phyloP scores from a whole-genome alignment of 345 rosid species.

The Pelargonium nanum region DNA sequence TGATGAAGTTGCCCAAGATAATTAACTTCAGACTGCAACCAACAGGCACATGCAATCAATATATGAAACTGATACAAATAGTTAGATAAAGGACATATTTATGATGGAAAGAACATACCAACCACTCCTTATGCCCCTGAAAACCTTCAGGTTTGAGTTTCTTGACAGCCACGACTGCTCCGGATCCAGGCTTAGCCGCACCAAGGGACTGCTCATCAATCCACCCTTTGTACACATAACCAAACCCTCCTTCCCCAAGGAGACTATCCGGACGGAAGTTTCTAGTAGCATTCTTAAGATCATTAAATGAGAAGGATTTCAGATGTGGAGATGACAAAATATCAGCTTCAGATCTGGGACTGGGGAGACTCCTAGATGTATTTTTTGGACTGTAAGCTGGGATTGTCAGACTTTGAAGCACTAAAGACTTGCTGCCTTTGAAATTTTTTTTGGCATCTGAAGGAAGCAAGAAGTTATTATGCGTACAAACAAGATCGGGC shows the following conservation, averaged over 20 bases:
- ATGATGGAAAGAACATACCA: slow-evolving; percentile 33
- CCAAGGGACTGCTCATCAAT: slow-evolving; percentile 32
- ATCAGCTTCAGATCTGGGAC: slow-evolving; percentile 34
- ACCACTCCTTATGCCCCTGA: slow-evolving; percentile 91
- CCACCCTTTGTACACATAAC: slow-evolving; percentile 76
- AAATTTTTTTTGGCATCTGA: not conserved
- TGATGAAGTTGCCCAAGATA: slow-evolving; percentile 69
- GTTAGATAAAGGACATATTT: not conserved
- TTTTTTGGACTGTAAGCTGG: slow-evolving; percentile 13
- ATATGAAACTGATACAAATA: not conserved
- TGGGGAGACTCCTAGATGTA: slow-evolving; percentile 14
- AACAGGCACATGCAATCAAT: slow-evolving; percentile 6
- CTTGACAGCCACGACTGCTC: slow-evolving; percentile 60
- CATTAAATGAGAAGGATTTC: slow-evolving; percentile 44
- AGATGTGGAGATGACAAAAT: slow-evolving; percentile 37
- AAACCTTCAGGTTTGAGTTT: slow-evolving; percentile 56
- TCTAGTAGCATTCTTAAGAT: slow-evolving; percentile 53
- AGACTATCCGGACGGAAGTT: slow-evolving; percentile 52
- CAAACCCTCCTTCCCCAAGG: slow-evolving; percentile 92
- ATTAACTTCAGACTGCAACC: slow-evolving; percentile 54
- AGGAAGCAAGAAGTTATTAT: not conserved
- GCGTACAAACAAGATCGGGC: not conserved
- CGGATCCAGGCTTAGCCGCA: slow-evolving; percentile 32
- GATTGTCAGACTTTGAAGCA: slow-evolving; percentile 13
- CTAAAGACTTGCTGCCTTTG: slow-evolving; percentile 9